Conservation (phyloP, 306 rosid genomes). For the Malus sieversii region DNA sequence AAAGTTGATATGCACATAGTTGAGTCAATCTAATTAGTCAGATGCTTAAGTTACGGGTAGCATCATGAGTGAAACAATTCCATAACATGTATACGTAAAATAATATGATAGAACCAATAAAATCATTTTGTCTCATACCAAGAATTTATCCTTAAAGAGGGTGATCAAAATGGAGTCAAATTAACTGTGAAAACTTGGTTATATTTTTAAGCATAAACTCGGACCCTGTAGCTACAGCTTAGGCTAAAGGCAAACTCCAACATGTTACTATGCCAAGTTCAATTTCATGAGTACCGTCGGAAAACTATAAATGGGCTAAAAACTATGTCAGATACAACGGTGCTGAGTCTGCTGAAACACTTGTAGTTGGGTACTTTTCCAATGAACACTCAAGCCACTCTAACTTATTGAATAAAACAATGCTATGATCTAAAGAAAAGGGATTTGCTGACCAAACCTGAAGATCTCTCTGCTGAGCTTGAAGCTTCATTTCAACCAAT, state of each 20-base stretch:
- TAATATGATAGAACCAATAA: neutral
- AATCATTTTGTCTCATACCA: neutral
- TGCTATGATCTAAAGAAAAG: neutral
- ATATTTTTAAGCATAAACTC: neutral
- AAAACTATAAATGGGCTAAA: neutral
- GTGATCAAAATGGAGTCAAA: neutral
- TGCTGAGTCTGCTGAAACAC: neutral
- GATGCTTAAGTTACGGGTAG: neutral
- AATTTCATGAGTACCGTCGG: neutral
- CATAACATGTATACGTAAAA: neutral
- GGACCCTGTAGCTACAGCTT: too few species aligned
- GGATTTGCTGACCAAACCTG: constrained; percentile 34
- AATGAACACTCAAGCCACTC: neutral
- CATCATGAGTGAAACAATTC: neutral
- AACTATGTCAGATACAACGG: neutral
- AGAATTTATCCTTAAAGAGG: neutral
- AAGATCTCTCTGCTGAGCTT: constrained; percentile 90
- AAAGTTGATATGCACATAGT: neutral
- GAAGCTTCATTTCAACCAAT: constrained; percentile 96
- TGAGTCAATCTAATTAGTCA: neutral
- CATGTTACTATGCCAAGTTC: neutral
- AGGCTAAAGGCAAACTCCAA: neutral
- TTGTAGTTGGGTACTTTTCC: neutral
- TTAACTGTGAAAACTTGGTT: neutral
- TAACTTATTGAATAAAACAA: neutral